A percentile compares a stretch with the other conserved stretches of the same genome.
These are phyloP conservation scores for Pythium oligandrum DNA, from an alignment of 352 stramenopile genomes.

Conservation along the genomic window DNA sequence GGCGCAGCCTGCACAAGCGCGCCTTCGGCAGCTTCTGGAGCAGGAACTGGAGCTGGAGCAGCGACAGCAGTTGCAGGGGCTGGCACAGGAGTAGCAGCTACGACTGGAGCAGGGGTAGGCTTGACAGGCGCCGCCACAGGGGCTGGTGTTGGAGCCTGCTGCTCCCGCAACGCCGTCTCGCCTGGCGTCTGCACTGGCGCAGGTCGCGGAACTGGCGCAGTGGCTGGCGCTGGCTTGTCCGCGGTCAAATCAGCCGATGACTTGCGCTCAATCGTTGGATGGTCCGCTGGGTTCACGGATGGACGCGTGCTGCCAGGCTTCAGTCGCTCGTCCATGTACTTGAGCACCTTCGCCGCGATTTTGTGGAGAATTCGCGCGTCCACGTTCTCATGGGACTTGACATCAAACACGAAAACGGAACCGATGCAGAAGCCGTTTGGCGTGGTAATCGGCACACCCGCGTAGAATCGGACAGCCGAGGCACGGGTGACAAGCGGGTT, in stretches of 20 bases:
- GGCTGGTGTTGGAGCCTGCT: conserved; percentile 22
- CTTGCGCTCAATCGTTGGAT: conserved; percentile 20
- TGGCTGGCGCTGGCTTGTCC: conserved; percentile 10
- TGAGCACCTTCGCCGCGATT: conserved; percentile 83
- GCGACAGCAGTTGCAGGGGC: conserved; percentile 12
- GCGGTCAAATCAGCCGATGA: conserved; percentile 25
- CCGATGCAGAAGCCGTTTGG: conserved; percentile 75
- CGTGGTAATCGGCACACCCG: conserved; percentile 75
- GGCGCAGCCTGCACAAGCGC: conserved; percentile 40
- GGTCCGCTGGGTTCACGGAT: not conserved
- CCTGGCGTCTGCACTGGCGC: conserved; percentile 43
- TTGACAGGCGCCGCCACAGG: conserved; percentile 27
- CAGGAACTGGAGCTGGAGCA: conserved; percentile 7
- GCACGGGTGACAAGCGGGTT: conserved; percentile 80
- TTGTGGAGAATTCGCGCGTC: conserved; percentile 85
- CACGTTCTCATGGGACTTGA: conserved; percentile 70
- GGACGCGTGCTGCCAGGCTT: conserved; percentile 27
- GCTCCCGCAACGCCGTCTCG: conserved; percentile 51
- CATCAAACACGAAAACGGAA: conserved; percentile 84
- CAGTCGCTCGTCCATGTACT: conserved; percentile 85
- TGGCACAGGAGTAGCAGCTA: conserved; percentile 3
- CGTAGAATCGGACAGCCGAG: conserved; percentile 81
- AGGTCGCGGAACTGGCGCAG: conserved; percentile 16
- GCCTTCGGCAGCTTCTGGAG: conserved; percentile 22
- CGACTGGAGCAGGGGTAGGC: conserved; percentile 2